phyloP scores from a whole-genome alignment of 2,329 filamentous ascomycete species.

The Tolypocladium inflatum region DNA sequence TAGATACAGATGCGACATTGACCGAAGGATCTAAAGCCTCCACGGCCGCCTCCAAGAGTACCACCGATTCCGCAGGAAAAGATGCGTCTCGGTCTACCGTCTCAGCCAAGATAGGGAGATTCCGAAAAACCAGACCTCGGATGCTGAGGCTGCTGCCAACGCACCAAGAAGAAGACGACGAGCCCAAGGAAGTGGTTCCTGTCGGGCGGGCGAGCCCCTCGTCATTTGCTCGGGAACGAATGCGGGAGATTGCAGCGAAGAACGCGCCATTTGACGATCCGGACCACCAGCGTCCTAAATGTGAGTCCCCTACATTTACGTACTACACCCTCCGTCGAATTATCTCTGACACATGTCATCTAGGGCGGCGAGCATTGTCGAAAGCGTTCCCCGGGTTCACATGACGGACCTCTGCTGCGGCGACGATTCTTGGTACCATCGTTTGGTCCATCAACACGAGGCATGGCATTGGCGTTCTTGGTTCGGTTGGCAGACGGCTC shows the following conservation, averaged over 20 bases:
- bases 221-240: constrained; percentile 32
- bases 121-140: constrained; percentile 19
- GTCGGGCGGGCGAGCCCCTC: constrained; percentile 30
- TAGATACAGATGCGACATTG: constrained; percentile 1
- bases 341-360: background rate
- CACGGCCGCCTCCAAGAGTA: background rate
- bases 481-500: constrained; percentile 4
- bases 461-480: constrained; percentile 21
- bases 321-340: background rate
- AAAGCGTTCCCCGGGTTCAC: constrained; percentile 34
- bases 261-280: constrained; percentile 34
- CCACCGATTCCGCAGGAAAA: background rate
- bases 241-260: constrained; percentile 32
- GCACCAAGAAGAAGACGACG: constrained; percentile 26
- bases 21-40: background rate
- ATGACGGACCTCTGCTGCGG: constrained; percentile 4
- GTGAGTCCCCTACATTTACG: constrained; percentile 16
- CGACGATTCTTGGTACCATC: background rate
- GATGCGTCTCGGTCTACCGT: constrained; percentile 7
- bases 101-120: constrained; percentile 9
- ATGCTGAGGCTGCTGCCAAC: constrained; percentile 24
- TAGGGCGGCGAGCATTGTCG: constrained; percentile 32
- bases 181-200: constrained; percentile 15
- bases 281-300: constrained; percentile 27
- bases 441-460: constrained; percentile 1